Base-by-base conservation (phyloP, 345 rosid genomes). In the Rhizophora apiculata region DNA sequence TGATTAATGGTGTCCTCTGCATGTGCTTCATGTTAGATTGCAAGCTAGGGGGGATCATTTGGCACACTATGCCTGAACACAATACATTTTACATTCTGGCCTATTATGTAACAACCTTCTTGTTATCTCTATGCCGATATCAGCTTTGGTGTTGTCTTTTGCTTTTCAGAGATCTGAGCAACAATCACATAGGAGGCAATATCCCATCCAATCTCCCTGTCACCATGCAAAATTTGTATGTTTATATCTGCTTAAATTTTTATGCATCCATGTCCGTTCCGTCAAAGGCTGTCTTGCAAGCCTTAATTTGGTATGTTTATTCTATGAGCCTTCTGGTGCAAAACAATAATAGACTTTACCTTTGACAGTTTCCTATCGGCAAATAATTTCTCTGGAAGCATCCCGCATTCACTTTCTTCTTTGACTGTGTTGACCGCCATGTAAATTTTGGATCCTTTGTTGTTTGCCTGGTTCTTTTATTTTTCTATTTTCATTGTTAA, bases 361-460 rank as follows among this genome's bases (percentile, higher is more conserved):
- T 81, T 76, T 81, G 78, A 79, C 96, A 96, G 98, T 74, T 96
- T 92, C 82, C 98, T 96, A 79, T 76, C 98, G 68, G 94, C 75
- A 75, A 96, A 96, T 82, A 82, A 81, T 79, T 90, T 96, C 76
- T 86, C 82, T 30, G 99, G 98, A 80, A 87, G 88, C 89, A 87
- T 96, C 73, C 99, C 99, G 0, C 89, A 80, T 86, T 77, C 94
- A 27, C 56, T 92, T 27, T 82, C 94, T 66, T 76, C 94, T 55
- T 73, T 96, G 78, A 82, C 78, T 60, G 66, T 64, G 59, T 74
- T 96, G 81, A 68, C 76, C 58, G 98, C 68, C 81, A 88, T 92
- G 98, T 92, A 86, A 81, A 63, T 69, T 67, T 79, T 56, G 29
- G 34, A 21, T 39, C 60, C 59, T 11, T 15, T 48, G 52, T 63